These are phyloP conservation scores for Pelargonium australe DNA, from an alignment of 441 rosid species.

Conservation along the genomic window DNA sequence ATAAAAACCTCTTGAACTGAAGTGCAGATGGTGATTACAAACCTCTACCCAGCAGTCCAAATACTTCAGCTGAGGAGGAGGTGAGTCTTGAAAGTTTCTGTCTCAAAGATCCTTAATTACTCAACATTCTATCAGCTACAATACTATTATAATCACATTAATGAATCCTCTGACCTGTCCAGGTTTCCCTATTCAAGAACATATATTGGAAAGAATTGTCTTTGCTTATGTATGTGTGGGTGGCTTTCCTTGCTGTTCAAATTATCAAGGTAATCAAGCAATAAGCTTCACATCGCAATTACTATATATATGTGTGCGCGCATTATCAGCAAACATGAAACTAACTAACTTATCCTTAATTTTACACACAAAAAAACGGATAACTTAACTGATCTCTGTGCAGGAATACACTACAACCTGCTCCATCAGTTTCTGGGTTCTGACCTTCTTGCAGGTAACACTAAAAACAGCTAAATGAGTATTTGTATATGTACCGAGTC, in stretches of 20 bases:
- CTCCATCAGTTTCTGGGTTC: conserved; percentile 52
- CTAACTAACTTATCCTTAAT: no score
- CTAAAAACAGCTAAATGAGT: no score
- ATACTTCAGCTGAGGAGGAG: conserved; percentile 16
- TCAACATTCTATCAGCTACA: not conserved
- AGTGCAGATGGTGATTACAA: conserved; percentile 30
- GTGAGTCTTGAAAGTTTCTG: conserved; percentile 27
- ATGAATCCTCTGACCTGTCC: not conserved
- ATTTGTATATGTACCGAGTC: no score
- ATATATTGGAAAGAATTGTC: conserved; percentile 63
- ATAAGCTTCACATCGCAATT: no score
- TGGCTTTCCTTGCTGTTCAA: conserved; percentile 53
- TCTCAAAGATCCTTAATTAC: not conserved
- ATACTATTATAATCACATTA: no score
- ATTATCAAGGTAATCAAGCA: conserved; percentile 40
- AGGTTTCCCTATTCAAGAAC: conserved; percentile 20
- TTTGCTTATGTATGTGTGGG: conserved; percentile 59
- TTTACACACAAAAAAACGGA: no score
- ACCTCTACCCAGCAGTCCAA: conserved; percentile 50
- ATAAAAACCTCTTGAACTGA: conserved; percentile 10
- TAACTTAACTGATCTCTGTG: no score
- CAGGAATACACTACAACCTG: conserved; percentile 35
- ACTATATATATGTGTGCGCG: no score
- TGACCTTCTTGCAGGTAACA: conserved; percentile 55
- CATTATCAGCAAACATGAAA: no score